Conservation (phyloP, 805 yeast genomes). For the Scheffersomyces coipomensis region DNA sequence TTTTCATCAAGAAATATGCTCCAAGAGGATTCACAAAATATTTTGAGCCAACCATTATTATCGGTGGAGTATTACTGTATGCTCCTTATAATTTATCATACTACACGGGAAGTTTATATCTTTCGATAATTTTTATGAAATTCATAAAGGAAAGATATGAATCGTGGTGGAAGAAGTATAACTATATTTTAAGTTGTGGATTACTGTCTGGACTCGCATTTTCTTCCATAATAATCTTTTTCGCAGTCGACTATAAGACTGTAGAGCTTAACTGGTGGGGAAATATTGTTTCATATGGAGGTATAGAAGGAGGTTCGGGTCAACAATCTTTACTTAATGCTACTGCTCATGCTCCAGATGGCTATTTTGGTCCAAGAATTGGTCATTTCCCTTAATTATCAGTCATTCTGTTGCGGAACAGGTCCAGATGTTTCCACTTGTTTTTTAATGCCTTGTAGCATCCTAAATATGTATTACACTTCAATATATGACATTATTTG, state of each 20-base stretch:
- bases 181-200: constrained; percentile 53
- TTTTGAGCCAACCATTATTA: constrained; percentile 51
- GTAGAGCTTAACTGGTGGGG: constrained; percentile 62
- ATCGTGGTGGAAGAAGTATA: constrained; percentile 67
- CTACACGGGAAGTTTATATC: constrained; percentile 53
- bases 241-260: constrained; percentile 45
- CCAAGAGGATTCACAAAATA: constrained; percentile 13
- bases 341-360: constrained; percentile 21
- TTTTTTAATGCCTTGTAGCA: no score
- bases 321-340: constrained; percentile 12
- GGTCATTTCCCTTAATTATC: constrained; percentile 21
- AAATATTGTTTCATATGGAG: constrained; percentile 27
- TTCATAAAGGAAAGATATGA: constrained; percentile 43
- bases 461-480: no score
- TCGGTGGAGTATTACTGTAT: constrained; percentile 42
- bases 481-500: no score
- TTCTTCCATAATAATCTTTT: constrained; percentile 54
- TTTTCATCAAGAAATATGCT: constrained; percentile 14
- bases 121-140: constrained; percentile 52
- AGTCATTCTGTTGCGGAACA: no score
- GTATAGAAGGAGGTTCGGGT: constrained; percentile 24
- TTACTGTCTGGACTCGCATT: constrained; percentile 58
- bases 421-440: no score
- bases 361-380: constrained; percentile 33
- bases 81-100: constrained; percentile 47